These are phyloP conservation scores for Tremella yokohamensis DNA, from an alignment of 768 basidiomycete species.

Conservation along the genomic window DNA sequence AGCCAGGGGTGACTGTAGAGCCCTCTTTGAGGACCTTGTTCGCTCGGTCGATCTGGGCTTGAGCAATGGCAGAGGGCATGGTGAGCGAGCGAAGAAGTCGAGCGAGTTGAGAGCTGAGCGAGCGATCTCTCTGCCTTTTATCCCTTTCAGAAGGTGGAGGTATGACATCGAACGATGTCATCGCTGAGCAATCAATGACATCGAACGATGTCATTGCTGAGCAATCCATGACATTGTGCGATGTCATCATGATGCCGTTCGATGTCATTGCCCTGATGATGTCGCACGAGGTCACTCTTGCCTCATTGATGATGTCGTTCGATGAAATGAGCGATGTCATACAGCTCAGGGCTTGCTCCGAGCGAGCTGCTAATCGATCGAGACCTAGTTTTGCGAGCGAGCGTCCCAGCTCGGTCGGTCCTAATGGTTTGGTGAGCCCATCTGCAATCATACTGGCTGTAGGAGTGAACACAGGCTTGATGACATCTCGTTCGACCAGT, in stretches of 20 bases:
- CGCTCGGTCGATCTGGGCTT: slow-evolving; percentile 4
- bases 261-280: no score
- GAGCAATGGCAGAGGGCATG: slow-evolving; percentile 1
- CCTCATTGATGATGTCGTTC: slow-evolving; percentile 4
- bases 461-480: slow-evolving; percentile 2
- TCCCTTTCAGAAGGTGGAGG: no score
- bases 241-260: no score
- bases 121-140: no score
- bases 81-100: background rate
- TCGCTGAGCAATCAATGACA: no score
- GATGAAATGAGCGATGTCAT: slow-evolving; percentile 2
- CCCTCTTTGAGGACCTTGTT: background rate
- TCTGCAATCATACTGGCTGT: slow-evolving; percentile 8
- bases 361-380: background rate
- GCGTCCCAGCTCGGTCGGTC: slow-evolving; percentile 6
- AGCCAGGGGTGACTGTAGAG: background rate
- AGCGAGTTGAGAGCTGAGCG: no score
- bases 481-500: slow-evolving; percentile 10
- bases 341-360: slow-evolving; percentile 4
- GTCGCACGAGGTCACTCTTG: no score
- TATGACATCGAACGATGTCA: no score
- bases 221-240: no score
- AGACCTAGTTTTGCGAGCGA: slow-evolving; percentile 3
- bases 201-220: no score
- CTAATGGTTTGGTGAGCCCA: slow-evolving; percentile 9